Evolutionary conservation across 495 filamentous ascomycete genomes (phyloP).

Genomic region (Penicillium verhagenii): DNA sequence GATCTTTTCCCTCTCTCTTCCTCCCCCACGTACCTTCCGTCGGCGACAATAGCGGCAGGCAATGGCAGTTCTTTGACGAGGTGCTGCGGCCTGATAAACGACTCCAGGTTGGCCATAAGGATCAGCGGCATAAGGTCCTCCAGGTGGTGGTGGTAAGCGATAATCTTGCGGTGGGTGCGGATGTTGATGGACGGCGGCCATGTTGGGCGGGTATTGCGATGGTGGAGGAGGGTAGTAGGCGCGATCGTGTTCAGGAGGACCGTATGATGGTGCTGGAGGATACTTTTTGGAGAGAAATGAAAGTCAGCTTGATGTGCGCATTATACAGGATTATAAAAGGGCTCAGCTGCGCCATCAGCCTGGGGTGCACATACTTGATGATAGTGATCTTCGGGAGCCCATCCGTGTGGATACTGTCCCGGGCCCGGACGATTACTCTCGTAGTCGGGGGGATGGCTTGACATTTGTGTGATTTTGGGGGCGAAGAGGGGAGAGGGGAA

Average conservation of each 20-base stretch:
- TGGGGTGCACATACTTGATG: slow-evolving; percentile 40
- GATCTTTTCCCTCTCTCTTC: too few species aligned
- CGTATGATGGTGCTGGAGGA: slow-evolving; percentile 31
- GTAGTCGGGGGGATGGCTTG: slow-evolving; percentile 42
- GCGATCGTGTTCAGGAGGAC: slow-evolving; percentile 36
- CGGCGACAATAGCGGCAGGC: slow-evolving; percentile 81
- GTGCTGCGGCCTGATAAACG: slow-evolving; percentile 65
- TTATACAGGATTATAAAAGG: too few species aligned
- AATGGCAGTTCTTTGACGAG: slow-evolving; percentile 77
- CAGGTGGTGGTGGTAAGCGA: slow-evolving; percentile 37
- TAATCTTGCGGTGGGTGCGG: slow-evolving; percentile 39
- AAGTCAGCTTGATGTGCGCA: not conserved
- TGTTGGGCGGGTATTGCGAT: slow-evolving; percentile 25
- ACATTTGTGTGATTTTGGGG: slow-evolving; percentile 40
- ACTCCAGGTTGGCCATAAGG: slow-evolving; percentile 51
- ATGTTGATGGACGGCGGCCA: slow-evolving; percentile 40
- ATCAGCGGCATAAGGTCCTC: slow-evolving; percentile 36
- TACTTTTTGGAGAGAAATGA: slow-evolving; percentile 25
- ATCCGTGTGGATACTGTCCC: slow-evolving; percentile 46
- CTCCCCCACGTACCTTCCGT: slow-evolving; percentile 67
- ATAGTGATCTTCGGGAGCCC: slow-evolving; percentile 45
- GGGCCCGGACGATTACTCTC: slow-evolving; percentile 30
- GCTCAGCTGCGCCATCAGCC: too few species aligned
- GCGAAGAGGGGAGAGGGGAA: slow-evolving; percentile 25
- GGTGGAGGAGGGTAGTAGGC: slow-evolving; percentile 41